Conservation (phyloP, 495 filamentous ascomycete genomes). For the Apodospora peruviana region DNA sequence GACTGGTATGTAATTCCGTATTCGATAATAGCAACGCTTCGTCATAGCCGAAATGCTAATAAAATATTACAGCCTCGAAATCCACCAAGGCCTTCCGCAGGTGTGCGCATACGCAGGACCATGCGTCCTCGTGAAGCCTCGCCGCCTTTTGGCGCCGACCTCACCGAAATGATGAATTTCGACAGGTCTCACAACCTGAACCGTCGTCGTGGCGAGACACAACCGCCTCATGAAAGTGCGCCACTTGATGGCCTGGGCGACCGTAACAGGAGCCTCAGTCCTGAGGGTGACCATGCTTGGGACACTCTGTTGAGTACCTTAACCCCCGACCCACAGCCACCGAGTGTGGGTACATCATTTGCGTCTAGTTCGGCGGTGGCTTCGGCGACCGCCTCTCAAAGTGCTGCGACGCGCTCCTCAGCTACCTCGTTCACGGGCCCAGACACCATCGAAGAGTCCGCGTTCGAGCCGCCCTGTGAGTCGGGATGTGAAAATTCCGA, state of each 20-base stretch:
- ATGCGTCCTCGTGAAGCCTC: not conserved
- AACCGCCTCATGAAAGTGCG: not conserved
- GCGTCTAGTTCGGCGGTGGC: conserved; percentile 50
- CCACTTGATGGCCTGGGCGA: conserved; percentile 72
- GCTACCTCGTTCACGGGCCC: conserved; percentile 31
- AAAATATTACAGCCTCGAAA: conserved; percentile 6
- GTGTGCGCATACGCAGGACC: not conserved
- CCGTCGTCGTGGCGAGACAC: not conserved
- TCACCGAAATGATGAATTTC: too few species aligned
- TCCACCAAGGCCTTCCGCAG: not conserved
- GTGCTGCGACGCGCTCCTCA: conserved; percentile 25
- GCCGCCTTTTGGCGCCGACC: too few species aligned
- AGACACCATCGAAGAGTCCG: conserved; percentile 23
- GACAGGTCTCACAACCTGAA: too few species aligned
- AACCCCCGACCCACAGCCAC: conserved; percentile 71
- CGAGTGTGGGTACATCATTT: conserved; percentile 77
- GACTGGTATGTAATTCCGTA: conserved; percentile 16
- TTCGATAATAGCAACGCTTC: too few species aligned
- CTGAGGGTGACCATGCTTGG: conserved; percentile 67
- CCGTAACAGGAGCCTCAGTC: conserved; percentile 73
- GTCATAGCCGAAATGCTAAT: too few species aligned
- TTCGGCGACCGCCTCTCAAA: conserved; percentile 30
- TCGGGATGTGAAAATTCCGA: conserved; percentile 30
- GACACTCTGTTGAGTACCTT: conserved; percentile 75
- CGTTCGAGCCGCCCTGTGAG: conserved; percentile 32